Evolutionary conservation across 2,329 filamentous ascomycete genomes (phyloP), one percentile per base, ranked within the genome.

Genomic region (Dactylellina haptotyla): DNA sequence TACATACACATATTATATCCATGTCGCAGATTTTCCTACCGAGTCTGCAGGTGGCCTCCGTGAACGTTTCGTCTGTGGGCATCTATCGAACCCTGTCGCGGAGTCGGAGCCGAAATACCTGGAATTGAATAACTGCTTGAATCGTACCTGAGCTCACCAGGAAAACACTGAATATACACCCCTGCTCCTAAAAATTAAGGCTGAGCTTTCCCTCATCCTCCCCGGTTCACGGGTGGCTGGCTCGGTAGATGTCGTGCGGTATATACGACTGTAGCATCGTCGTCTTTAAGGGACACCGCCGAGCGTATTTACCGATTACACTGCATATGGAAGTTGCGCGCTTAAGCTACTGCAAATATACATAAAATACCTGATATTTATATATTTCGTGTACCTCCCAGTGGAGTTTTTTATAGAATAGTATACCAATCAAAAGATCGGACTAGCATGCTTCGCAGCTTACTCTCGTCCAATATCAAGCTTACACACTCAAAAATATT

Each of bases 81-180:
- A 46, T 23, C 50, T n/a, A 37, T 14, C 8, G n/a, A 37, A 14
- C 34, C 37, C 32, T 57, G 37, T 57, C 53, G 53, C 53, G 53
- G 53, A 57, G 53, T 41, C 34, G 53, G 53, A 57, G 53, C 53
- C 53, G 53, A 57, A 57, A 43, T 57, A 57, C 53, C 53, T 41
- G 3, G 4, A 26, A 9, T n/a, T 43, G 14, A 14, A 6, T 14
- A 14, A 34, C 6, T 34, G 30, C 30, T 34, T 34, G 6, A 34
- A 6, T 34, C 30, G 30, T 34, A 34, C 30, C 30, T 34, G 30
- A 34, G 30, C 14, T 14, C 30, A 6, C 6, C 6, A 14, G 30
- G 30, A 5, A 6, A 6, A 34, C 30, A 34, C 6, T 6, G 14
- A 34, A 5, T 6, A 14, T 34, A 5, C 14, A 34, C 30, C 30